These are phyloP conservation scores for Brassica incana DNA, from an alignment of 345 rosid species.

Conservation along the genomic window DNA sequence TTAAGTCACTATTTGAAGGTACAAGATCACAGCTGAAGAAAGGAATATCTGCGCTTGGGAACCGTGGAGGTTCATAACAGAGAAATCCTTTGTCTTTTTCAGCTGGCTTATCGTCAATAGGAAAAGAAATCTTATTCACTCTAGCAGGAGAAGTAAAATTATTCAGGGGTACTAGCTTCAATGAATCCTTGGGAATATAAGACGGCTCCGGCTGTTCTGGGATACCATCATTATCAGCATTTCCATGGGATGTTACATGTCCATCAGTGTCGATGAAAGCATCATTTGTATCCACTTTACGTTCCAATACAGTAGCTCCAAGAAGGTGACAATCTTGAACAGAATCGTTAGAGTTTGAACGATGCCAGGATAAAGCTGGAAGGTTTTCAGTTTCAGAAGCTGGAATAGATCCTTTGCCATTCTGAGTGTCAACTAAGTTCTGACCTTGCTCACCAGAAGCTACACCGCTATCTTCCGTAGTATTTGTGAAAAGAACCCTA, in stretches of 20 bases:
- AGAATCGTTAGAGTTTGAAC: not conserved
- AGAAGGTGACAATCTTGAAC: not conserved
- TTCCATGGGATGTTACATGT: constrained; percentile 48
- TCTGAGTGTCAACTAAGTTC: constrained; percentile 37
- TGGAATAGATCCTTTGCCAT: not conserved
- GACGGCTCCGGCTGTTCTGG: constrained; percentile 49
- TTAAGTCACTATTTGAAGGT: constrained; percentile 70
- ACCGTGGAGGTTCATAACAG: constrained; percentile 97
- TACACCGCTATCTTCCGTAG: constrained; percentile 44
- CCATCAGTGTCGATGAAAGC: constrained; percentile 54
- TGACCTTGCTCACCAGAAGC: constrained; percentile 47
- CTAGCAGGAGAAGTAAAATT: constrained; percentile 49
- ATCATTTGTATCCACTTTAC: constrained; percentile 26
- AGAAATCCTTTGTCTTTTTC: constrained; percentile 65
- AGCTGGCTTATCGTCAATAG: constrained; percentile 45
- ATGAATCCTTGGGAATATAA: constrained; percentile 54
- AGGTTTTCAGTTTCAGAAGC: not conserved
- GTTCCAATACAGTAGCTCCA: not conserved
- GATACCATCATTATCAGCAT: constrained; percentile 38
- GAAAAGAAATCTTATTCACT: constrained; percentile 36
- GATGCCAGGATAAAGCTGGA: not conserved
- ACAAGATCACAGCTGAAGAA: constrained; percentile 96
- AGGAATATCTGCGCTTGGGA: constrained; percentile 90
- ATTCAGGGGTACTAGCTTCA: constrained; percentile 64
- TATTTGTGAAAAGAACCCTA: constrained; percentile 70